These are phyloP conservation scores for Allium sativum DNA, from an alignment of 106 monocot species.

Conservation along the genomic window DNA sequence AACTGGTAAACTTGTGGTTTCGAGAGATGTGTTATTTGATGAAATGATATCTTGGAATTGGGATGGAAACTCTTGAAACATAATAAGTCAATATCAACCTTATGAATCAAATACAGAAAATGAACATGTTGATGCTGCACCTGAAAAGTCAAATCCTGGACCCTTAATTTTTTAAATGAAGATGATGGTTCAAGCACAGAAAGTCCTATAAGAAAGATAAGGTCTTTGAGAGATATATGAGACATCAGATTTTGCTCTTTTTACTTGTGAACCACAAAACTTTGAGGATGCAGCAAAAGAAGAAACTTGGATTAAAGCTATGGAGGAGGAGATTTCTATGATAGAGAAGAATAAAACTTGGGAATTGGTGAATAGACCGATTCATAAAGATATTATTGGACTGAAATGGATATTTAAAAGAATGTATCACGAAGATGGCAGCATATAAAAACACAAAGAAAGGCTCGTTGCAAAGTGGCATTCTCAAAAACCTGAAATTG, in stretches of 20 bases:
- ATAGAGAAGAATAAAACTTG: conserved; percentile 2
- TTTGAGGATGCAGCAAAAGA: background rate
- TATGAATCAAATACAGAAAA: no score
- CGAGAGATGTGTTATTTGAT: no score
- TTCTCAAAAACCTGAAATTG: background rate
- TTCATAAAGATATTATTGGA: background rate
- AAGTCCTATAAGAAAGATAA: no score
- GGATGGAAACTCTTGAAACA: no score
- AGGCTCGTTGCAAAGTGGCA: background rate
- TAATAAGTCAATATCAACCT: no score
- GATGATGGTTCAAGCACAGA: no score
- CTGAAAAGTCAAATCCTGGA: no score
- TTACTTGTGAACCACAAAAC: background rate
- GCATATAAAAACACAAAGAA: background rate
- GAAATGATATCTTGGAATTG: no score
- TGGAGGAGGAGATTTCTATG: background rate
- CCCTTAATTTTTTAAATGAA: no score
- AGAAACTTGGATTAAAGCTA: background rate
- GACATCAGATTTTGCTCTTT: background rate
- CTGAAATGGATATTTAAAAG: conserved; percentile 4
- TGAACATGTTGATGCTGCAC: no score
- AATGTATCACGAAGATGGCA: conserved; percentile 1
- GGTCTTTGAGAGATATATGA: no score
- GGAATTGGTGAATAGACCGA: background rate
- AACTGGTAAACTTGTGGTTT: no score